Evolutionary conservation across 176 grass and related monocot species (phyloP).

Genomic region (Miscanthus lutarioriparius): DNA sequence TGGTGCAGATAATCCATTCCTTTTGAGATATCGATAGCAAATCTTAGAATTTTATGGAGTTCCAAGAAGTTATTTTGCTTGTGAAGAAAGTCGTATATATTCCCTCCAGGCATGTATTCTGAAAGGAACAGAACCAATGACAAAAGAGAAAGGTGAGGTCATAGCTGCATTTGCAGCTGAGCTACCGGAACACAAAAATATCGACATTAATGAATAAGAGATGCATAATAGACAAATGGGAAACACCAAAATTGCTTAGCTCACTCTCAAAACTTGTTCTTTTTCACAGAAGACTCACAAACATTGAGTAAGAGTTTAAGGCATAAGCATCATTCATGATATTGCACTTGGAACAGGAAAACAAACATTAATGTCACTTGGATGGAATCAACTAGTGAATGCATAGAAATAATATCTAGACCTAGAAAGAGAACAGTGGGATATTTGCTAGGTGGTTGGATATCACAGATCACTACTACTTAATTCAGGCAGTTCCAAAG

Average conservation of each 20-base stretch:
- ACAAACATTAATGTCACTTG: not conserved
- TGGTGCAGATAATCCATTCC: conserved; percentile 90
- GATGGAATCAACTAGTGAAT: not conserved
- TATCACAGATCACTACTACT: not conserved
- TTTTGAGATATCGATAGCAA: conserved; percentile 71
- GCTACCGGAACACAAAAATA: not conserved
- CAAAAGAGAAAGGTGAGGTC: not conserved
- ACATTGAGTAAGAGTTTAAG: not conserved
- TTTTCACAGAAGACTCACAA: not conserved
- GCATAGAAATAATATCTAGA: not conserved
- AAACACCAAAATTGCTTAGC: not conserved
- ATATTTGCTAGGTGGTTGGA: not conserved
- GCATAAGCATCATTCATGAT: not conserved
- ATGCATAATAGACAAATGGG: not conserved
- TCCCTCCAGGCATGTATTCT: conserved; percentile 90
- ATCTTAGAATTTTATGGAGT: conserved; percentile 53
- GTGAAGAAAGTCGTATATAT: conserved; percentile 85
- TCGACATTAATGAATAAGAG: not conserved
- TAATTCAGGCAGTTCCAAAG: not conserved
- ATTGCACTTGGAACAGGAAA: not conserved
- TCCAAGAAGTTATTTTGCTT: conserved; percentile 63
- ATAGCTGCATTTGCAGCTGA: conserved; percentile 7
- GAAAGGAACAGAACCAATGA: conserved; percentile 43
- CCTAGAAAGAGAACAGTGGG: not conserved
- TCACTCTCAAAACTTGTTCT: not conserved